A percentile compares a stretch with the other conserved stretches of the same genome.
Evolutionary conservation across 805 yeast genomes (phyloP).

Genomic region (Allodekkera sacchari): DNA sequence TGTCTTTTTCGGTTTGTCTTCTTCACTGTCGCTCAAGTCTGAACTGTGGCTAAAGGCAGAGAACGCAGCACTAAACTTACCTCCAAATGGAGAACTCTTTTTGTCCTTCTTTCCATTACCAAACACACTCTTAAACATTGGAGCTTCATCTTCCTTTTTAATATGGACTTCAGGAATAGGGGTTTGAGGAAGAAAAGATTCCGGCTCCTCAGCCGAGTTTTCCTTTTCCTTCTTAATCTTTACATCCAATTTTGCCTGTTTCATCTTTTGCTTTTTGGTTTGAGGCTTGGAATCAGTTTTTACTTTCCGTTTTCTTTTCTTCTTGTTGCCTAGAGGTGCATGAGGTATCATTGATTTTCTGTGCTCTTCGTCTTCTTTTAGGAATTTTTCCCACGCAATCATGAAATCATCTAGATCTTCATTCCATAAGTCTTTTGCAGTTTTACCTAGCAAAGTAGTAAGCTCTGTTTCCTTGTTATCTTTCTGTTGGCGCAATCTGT

Average conservation of each 20-base stretch:
- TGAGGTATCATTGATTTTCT: slow-evolving; percentile 42
- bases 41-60: slow-evolving; percentile 3
- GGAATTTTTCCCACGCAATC: slow-evolving; percentile 56
- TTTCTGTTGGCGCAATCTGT: slow-evolving; percentile 63
- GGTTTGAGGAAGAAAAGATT: slow-evolving; percentile 8
- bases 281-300: slow-evolving; percentile 13
- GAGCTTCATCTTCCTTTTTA: slow-evolving; percentile 1
- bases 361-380: slow-evolving; percentile 54
- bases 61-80: slow-evolving; percentile 3
- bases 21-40: background rate
- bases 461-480: slow-evolving; percentile 68
- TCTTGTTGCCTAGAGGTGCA: slow-evolving; percentile 34
- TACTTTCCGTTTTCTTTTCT: slow-evolving; percentile 23
- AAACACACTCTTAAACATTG: slow-evolving; percentile 2
- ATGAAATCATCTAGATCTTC: slow-evolving; percentile 72
- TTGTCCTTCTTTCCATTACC: background rate
- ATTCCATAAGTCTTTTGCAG: slow-evolving; percentile 86
- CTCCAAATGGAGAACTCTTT: slow-evolving; percentile 3
- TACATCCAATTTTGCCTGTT: slow-evolving; percentile 14
- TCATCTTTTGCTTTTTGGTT: slow-evolving; percentile 6
- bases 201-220: slow-evolving; percentile 6
- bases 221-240: slow-evolving; percentile 8
- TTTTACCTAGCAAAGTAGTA: slow-evolving; percentile 49
- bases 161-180: slow-evolving; percentile 3
- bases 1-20: background rate